Percentiles rank a stretch among this genome's conserved stretches.
These are phyloP conservation scores for Candida parachauliodes DNA, from an alignment of 805 yeast species.

Conservation along the genomic window DNA sequence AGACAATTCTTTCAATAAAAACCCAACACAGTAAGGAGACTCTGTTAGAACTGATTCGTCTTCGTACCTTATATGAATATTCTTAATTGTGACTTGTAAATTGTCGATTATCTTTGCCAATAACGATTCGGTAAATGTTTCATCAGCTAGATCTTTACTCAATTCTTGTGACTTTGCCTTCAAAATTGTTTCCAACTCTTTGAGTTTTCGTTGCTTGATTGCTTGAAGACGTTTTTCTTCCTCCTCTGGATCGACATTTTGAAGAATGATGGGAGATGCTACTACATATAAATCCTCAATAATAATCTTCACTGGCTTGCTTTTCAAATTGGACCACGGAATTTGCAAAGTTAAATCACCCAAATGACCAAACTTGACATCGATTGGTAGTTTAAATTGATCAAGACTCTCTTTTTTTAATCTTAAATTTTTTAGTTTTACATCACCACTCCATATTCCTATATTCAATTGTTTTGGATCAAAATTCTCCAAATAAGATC, in stretches of 20 bases:
- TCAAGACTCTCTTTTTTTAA: conserved; percentile 88
- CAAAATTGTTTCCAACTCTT: conserved; percentile 62
- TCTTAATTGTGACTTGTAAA: conserved; percentile 83
- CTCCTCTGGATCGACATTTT: conserved; percentile 52
- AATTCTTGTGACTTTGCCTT: conserved; percentile 35
- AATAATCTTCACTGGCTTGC: conserved; percentile 83
- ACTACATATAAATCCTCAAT: conserved; percentile 84
- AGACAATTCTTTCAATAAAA: conserved; percentile 79
- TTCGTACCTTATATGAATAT: conserved; percentile 90
- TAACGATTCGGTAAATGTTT: conserved; percentile 81
- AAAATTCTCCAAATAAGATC: conserved; percentile 85
- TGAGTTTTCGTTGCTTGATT: conserved; percentile 62
- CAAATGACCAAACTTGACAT: conserved; percentile 83
- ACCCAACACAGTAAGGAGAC: conserved; percentile 75
- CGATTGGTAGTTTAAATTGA: conserved; percentile 77
- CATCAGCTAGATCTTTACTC: conserved; percentile 48
- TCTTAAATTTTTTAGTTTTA: conserved; percentile 70
- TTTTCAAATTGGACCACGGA: conserved; percentile 94
- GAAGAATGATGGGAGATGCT: conserved; percentile 68
- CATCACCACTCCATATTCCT: conserved; percentile 98
- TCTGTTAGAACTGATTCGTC: conserved; percentile 71
- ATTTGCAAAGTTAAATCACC: conserved; percentile 88
- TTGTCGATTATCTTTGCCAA: conserved; percentile 90
- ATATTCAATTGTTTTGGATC: conserved; percentile 93
- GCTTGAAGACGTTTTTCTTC: conserved; percentile 59